Conservation (phyloP, 2,329 filamentous ascomycete species). For the Neofusicoccum parvum region DNA sequence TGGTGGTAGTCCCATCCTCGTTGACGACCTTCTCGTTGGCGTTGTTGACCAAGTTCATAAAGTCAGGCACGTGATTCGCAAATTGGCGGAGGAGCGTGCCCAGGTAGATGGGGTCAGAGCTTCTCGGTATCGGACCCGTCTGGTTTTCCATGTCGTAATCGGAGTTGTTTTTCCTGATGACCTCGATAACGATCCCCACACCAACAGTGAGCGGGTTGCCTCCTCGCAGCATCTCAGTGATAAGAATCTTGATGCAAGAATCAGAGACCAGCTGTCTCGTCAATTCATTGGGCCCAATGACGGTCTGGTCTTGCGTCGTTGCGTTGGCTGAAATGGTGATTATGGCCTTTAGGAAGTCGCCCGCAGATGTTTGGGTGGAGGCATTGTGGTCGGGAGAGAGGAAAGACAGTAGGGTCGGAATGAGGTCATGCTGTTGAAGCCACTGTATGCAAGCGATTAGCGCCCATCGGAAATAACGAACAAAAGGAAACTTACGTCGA, state of each 20-base stretch:
- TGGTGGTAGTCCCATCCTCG: slow-evolving; percentile 59
- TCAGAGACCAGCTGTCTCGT: slow-evolving; percentile 92
- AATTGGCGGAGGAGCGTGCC: slow-evolving; percentile 88
- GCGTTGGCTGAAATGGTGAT: slow-evolving; percentile 99
- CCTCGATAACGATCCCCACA: slow-evolving; percentile 96
- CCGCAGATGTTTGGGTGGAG: slow-evolving; percentile 92
- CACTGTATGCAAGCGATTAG: slow-evolving; percentile 59
- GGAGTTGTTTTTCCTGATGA: slow-evolving; percentile 98
- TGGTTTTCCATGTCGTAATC: slow-evolving; percentile 96
- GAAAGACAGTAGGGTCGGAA: slow-evolving; percentile 84
- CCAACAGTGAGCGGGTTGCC: slow-evolving; percentile 95
- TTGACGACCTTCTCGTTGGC: slow-evolving; percentile 61
- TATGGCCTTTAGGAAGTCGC: slow-evolving; percentile 97
- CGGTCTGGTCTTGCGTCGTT: slow-evolving; percentile 97
- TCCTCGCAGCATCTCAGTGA: slow-evolving; percentile 86
- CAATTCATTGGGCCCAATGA: slow-evolving; percentile 95
- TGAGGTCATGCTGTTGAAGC: slow-evolving; percentile 86
- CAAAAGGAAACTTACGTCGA: slow-evolving; percentile 68
- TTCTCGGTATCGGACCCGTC: slow-evolving; percentile 74
- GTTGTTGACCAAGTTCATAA: slow-evolving; percentile 87
- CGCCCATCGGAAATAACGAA: neutral
- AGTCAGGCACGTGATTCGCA: slow-evolving; percentile 86
- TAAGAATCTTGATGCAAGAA: slow-evolving; percentile 79
- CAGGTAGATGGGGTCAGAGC: slow-evolving; percentile 94
- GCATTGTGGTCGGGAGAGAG: slow-evolving; percentile 82